Conservation (phyloP, 495 filamentous ascomycete species). For the Xylaria bambusicola region DNA sequence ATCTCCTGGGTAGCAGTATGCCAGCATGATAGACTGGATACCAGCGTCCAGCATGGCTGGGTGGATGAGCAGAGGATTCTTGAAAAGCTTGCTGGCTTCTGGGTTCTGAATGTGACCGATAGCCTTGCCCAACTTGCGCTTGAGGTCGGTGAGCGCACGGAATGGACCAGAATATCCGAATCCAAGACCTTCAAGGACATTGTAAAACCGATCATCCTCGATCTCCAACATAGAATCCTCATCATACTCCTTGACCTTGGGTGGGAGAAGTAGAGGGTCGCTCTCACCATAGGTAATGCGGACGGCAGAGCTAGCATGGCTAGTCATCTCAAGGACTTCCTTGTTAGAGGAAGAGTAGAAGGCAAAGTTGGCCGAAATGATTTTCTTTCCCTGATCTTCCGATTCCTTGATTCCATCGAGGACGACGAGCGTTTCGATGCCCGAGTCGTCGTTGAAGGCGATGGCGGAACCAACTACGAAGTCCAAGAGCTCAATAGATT, state of each 20-base stretch:
- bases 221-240: slow-evolving; percentile 23
- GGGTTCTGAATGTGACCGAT: slow-evolving; percentile 3
- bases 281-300: not conserved
- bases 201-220: slow-evolving; percentile 19
- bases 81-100: not conserved
- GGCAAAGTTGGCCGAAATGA: slow-evolving; percentile 14
- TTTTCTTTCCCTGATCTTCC: not conserved
- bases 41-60: slow-evolving; percentile 31
- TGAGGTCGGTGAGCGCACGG: not conserved
- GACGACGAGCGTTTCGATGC: slow-evolving; percentile 22
- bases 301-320: not conserved
- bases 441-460: slow-evolving; percentile 11
- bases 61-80: slow-evolving; percentile 19
- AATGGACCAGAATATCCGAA: slow-evolving; percentile 22
- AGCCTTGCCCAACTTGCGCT: slow-evolving; percentile 9
- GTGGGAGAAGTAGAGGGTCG: slow-evolving; percentile 1
- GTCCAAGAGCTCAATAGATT: slow-evolving; percentile 26
- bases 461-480: slow-evolving; percentile 23
- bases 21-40: slow-evolving; percentile 31
- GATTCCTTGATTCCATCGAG: not conserved
- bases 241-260: slow-evolving; percentile 16
- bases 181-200: slow-evolving; percentile 16
- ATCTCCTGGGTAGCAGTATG: slow-evolving; percentile 25
- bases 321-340: slow-evolving; percentile 8
- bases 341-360: slow-evolving; percentile 12